A percentile compares a stretch with the other conserved stretches of the same genome.
phyloP scores from a whole-genome alignment of 805 yeast species.

The Metschnikowia shivogae region DNA sequence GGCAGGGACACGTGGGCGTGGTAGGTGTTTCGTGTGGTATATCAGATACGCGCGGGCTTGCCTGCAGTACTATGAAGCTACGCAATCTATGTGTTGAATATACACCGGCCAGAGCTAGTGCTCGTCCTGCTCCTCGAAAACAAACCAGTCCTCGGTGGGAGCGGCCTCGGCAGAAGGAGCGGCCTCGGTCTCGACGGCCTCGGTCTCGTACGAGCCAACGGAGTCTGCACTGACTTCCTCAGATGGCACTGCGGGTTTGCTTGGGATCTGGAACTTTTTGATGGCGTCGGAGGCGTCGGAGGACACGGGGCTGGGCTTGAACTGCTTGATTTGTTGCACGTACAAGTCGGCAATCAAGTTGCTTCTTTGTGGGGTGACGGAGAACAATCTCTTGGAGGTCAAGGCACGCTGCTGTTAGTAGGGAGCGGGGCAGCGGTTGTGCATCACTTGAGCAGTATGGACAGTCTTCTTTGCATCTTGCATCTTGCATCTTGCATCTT shows the following conservation, averaged over 20 bases:
- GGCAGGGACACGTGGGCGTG: too few relatives aligned
- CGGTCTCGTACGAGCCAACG: slow-evolving; percentile 61
- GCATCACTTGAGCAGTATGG: background rate
- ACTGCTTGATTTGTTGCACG: slow-evolving; percentile 79
- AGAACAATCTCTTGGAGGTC: slow-evolving; percentile 37
- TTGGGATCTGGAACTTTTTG: slow-evolving; percentile 78
- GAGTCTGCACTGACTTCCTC: slow-evolving; percentile 68
- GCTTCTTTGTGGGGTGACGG: slow-evolving; percentile 39
- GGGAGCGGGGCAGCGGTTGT: background rate
- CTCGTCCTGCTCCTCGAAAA: slow-evolving; percentile 65
- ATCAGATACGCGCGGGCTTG: background rate
- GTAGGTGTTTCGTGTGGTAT: background rate
- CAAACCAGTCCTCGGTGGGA: slow-evolving; percentile 71
- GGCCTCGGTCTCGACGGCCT: slow-evolving; percentile 65
- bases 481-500: too few relatives aligned
- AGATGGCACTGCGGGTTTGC: slow-evolving; percentile 70
- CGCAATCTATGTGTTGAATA: slow-evolving; percentile 5
- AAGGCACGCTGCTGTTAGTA: slow-evolving; percentile 25
- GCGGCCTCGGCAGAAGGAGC: slow-evolving; percentile 31
- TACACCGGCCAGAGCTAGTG: slow-evolving; percentile 22
- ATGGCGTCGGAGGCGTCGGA: slow-evolving; percentile 76
- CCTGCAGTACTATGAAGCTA: background rate
- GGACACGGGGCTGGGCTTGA: slow-evolving; percentile 76
- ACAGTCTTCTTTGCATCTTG: too few relatives aligned
- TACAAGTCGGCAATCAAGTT: slow-evolving; percentile 81